phyloP scores from a whole-genome alignment of 1,284 basidiomycete genomes.

The Melampsora americana region DNA sequence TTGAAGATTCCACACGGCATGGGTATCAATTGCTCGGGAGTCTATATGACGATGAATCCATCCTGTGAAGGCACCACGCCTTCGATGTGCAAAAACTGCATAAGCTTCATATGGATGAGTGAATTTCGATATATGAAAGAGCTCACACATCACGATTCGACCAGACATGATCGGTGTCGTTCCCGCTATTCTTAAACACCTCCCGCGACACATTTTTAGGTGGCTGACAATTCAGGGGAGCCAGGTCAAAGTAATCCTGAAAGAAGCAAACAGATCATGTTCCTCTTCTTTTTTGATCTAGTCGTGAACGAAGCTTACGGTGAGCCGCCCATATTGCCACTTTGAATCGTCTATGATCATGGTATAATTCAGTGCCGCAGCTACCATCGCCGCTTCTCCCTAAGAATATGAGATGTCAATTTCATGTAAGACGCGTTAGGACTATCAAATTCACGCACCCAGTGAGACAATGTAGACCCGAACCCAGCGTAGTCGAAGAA shows the following conservation, averaged over 20 bases:
- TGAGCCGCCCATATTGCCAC: background rate
- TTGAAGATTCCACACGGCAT: background rate
- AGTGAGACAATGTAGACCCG: too few relatives aligned
- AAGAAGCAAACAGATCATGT: background rate
- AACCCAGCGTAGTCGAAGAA: too few relatives aligned
- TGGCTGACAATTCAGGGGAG: background rate
- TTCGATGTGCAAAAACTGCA: background rate
- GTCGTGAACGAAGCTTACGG: background rate
- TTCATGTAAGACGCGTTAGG: too few relatives aligned
- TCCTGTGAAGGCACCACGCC: background rate
- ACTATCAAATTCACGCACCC: too few relatives aligned
- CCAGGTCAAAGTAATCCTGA: conserved; percentile 2
- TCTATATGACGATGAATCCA: background rate
- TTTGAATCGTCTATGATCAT: background rate
- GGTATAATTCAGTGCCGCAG: background rate
- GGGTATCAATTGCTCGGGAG: background rate
- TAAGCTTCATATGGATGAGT: background rate
- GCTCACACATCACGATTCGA: background rate
- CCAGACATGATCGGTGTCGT: background rate
- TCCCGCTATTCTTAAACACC: background rate
- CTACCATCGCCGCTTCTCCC: too few relatives aligned
- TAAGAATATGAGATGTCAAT: too few relatives aligned
- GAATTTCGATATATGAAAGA: background rate
- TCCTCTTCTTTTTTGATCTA: background rate
- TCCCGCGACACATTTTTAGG: background rate